Percentiles rank a stretch among this genome's conserved stretches.
Evolutionary conservation across 2,329 filamentous ascomycete species (phyloP).

Genomic region (Colletotrichum orbiculare): DNA sequence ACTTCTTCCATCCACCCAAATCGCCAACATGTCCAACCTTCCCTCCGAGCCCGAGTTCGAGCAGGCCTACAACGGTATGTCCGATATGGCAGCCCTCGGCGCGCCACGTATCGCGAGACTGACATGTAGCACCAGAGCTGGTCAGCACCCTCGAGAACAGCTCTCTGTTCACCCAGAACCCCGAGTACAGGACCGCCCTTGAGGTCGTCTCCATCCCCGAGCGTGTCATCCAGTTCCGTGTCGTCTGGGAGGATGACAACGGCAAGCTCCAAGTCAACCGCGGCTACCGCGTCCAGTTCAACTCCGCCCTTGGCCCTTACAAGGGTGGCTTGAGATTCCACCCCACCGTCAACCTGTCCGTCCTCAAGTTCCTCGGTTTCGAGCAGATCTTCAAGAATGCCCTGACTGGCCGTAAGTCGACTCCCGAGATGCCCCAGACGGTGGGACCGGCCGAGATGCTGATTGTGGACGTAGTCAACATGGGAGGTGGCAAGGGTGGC

Average conservation of each 20-base stretch:
- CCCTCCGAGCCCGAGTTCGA: conserved; percentile 95
- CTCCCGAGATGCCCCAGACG: background rate
- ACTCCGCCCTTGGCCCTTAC: conserved; percentile 96
- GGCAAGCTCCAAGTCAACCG: conserved; percentile 91
- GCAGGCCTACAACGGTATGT: conserved; percentile 93
- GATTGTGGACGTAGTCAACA: conserved; percentile 69
- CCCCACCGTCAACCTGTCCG: conserved; percentile 79
- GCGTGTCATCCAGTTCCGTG: conserved; percentile 96
- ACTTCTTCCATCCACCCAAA: conserved; percentile 1
- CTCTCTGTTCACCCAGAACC: conserved; percentile 91
- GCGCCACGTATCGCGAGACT: conserved; percentile 26
- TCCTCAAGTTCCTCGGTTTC: conserved; percentile 96
- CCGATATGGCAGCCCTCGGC: background rate
- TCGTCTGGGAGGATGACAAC: conserved; percentile 96
- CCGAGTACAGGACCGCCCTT: conserved; percentile 93
- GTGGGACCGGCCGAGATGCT: conserved; percentile 27
- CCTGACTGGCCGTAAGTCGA: conserved; percentile 83
- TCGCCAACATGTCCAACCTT: conserved; percentile 79
- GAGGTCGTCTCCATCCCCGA: conserved; percentile 90
- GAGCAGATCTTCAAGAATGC: conserved; percentile 99
- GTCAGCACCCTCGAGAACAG: conserved; percentile 94
- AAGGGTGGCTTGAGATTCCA: conserved; percentile 98
- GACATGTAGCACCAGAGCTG: conserved; percentile 74
- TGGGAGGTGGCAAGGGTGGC: conserved; percentile 98
- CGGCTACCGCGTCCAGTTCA: conserved; percentile 99